These are phyloP conservation scores for Diophrys appendiculata DNA, from an alignment of 73 alveolate species.

Conservation along the genomic window DNA sequence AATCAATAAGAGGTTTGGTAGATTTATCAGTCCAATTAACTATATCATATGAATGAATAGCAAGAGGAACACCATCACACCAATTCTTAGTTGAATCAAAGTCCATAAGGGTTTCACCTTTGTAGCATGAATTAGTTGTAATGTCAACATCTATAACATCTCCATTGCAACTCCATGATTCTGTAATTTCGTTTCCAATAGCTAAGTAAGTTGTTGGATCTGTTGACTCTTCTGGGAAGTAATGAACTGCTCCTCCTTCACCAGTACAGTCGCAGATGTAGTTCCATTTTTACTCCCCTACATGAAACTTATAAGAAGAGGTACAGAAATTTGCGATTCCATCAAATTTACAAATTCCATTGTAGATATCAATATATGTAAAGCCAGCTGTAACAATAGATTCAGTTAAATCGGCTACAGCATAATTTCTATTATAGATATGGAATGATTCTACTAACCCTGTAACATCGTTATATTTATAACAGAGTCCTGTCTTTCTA, in stretches of 20 bases:
- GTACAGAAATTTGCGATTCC: background rate
- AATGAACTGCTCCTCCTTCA: background rate
- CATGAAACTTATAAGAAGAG: background rate
- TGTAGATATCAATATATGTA: background rate
- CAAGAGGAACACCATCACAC: background rate
- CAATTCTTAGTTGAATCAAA: background rate
- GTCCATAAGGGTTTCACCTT: background rate
- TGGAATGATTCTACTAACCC: background rate
- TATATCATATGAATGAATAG: background rate
- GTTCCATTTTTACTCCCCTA: background rate
- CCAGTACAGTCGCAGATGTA: background rate
- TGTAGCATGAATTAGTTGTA: background rate
- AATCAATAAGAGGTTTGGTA: background rate
- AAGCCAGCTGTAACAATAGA: background rate
- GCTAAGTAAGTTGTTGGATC: background rate
- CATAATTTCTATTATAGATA: too few species aligned
- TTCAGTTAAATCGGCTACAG: background rate
- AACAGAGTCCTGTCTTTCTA: background rate
- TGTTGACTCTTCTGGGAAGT: background rate
- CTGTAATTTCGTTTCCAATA: background rate
- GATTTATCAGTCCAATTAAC: background rate
- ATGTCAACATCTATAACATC: background rate
- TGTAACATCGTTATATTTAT: background rate
- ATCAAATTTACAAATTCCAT: background rate
- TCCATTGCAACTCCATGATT: background rate